Conservation (phyloP, 768 basidiomycete genomes). For the Lentinula raphanica region DNA sequence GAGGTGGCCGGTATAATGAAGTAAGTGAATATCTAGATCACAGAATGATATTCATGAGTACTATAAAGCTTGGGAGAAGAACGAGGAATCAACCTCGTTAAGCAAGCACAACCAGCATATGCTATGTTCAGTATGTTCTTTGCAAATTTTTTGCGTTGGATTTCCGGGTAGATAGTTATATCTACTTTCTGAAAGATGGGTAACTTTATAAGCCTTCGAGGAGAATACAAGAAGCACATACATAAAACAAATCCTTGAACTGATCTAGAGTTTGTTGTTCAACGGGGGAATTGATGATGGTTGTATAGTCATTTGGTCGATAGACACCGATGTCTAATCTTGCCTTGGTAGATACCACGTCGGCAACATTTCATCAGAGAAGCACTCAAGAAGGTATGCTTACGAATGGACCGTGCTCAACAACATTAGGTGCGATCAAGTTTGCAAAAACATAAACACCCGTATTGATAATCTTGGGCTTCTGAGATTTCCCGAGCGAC, state of each 20-base stretch:
- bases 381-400: conserved; percentile 13
- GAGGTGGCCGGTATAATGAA: conserved; percentile 45
- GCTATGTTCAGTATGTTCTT: conserved; percentile 66
- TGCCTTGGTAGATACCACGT: too few species aligned
- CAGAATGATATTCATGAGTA: not conserved
- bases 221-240: conserved; percentile 38
- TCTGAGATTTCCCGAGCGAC: conserved; percentile 26
- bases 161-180: conserved; percentile 31
- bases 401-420: conserved; percentile 51
- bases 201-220: too few species aligned
- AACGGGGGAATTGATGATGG: conserved; percentile 34
- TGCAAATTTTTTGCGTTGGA: conserved; percentile 53
- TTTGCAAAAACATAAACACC: conserved; percentile 54
- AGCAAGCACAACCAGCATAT: conserved; percentile 47
- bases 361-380: too few species aligned
- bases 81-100: conserved; percentile 29
- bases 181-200: not conserved
- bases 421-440: conserved; percentile 37
- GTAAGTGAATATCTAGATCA: conserved; percentile 35
- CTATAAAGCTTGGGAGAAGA: not conserved
- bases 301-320: conserved; percentile 36
- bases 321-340: conserved; percentile 49
- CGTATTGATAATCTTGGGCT: conserved; percentile 49
- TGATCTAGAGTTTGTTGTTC: conserved; percentile 39
- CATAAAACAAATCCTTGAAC: conserved; percentile 37